Evolutionary conservation across 257 asterid genomes (phyloP), one percentile per base, ranked within the genome.

Genomic region (Vinca minor): DNA sequence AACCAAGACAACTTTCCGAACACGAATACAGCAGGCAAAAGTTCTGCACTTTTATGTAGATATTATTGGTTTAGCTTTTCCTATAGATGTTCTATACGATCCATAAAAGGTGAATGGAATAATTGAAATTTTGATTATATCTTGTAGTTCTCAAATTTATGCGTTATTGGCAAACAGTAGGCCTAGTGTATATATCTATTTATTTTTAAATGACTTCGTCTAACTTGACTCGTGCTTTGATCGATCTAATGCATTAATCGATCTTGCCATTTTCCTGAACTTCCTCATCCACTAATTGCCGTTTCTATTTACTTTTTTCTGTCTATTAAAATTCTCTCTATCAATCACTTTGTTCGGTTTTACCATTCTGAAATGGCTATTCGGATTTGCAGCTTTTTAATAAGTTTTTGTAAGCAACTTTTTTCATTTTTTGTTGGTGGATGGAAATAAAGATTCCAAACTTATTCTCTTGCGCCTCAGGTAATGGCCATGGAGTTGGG

Each of bases 401-500:
- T 13, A 26, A 34, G 42, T 14, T 8, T 9, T 23, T 4, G 23
- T 11, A 38, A 46, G 12, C 1, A 4, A n/a, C 26, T 17, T 59
- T 15, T 13, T 49, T n/a, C n/a, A 34, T 32, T 9, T 9, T 5
- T 28, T 5, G 31, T 45, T 8, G 8, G 13, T 32, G 28, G 23
- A 26, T 12, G 5, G 48, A 28, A 8, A 36, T 11, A 21, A 8
- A 4, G 36, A 14, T 67, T 21, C 53, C 18, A 32, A 4, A 25
- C 17, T 10, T 11, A n/a, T 47, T 66, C 10, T 5, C 54, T 18
- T 53, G 59, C 48, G 21, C 65, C 44, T 59, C 76, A 90, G 96
- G 65, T 75, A n/a, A 87, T 90, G 97, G 96, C 95, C 1, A 0
- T 84, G 73, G 96, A 87, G 72, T 66, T 87, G 23, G 95, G 94